Conservation (phyloP, 768 basidiomycete species). For the Grammothele lineata region DNA sequence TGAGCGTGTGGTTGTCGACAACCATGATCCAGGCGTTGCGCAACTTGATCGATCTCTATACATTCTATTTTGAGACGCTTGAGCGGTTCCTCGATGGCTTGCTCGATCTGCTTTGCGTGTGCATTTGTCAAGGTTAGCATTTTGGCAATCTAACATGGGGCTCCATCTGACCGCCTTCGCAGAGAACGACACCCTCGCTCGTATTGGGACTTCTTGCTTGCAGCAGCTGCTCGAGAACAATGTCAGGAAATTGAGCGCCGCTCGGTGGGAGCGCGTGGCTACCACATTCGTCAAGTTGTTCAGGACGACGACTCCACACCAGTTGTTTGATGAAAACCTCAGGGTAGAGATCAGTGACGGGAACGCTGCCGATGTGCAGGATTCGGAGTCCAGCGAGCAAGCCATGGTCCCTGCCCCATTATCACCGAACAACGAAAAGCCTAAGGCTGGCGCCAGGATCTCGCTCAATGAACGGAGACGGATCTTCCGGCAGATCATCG, state of each 20-base stretch:
- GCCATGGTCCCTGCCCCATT: constrained; percentile 86
- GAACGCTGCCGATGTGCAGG: constrained; percentile 22
- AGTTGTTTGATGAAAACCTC: constrained; percentile 89
- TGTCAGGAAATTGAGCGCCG: constrained; percentile 75
- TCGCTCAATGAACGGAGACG: constrained; percentile 69
- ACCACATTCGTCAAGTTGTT: constrained; percentile 95
- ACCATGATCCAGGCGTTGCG: constrained; percentile 98
- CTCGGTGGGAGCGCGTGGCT: constrained; percentile 88
- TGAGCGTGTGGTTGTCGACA: constrained; percentile 99
- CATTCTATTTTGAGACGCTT: constrained; percentile 89
- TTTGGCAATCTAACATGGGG: background rate
- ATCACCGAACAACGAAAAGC: constrained; percentile 62
- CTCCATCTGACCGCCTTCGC: background rate
- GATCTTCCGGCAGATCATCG: constrained; percentile 97
- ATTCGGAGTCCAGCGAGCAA: constrained; percentile 53
- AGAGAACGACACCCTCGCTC: constrained; percentile 98
- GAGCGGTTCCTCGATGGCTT: constrained; percentile 92
- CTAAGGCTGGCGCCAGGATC: constrained; percentile 43
- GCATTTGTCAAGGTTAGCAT: constrained; percentile 92
- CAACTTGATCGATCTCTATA: constrained; percentile 92
- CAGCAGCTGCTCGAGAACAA: constrained; percentile 95
- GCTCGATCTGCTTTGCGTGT: constrained; percentile 88
- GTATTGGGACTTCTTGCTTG: constrained; percentile 95
- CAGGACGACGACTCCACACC: constrained; percentile 95
- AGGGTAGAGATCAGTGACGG: constrained; percentile 83